A percentile compares a stretch with the other conserved stretches of the same genome.
Evolutionary conservation across 768 basidiomycete genomes (phyloP).

Genomic region (Lactifluus piperatus): DNA sequence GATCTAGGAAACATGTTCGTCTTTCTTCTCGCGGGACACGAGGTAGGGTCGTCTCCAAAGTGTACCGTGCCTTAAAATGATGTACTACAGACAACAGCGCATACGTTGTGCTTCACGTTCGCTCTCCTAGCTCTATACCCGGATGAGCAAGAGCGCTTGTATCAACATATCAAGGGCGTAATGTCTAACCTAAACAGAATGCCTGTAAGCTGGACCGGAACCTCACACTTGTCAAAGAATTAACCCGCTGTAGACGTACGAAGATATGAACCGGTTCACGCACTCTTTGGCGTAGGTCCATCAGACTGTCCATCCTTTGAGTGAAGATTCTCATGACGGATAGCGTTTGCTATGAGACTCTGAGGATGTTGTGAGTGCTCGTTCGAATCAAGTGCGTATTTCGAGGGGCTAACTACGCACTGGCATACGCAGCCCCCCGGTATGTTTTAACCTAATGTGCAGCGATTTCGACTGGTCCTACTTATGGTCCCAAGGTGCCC

Average conservation of each 20-base stretch:
- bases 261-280: conserved; percentile 20
- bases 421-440: conserved; percentile 9
- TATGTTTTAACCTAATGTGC: not conserved
- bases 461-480: not conserved
- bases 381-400: not conserved
- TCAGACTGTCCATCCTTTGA: not conserved
- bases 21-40: conserved; percentile 31
- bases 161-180: conserved; percentile 28
- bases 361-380: conserved; percentile 31
- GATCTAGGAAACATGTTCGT: conserved; percentile 26
- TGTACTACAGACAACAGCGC: conserved; percentile 29
- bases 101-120: conserved; percentile 32
- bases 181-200: conserved; percentile 25
- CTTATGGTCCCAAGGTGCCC: conserved; percentile 32
- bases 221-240: not conserved
- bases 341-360: conserved; percentile 43
- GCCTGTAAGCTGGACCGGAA: not conserved
- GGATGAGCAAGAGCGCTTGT: conserved; percentile 35
- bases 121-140: conserved; percentile 35
- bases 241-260: conserved; percentile 17
- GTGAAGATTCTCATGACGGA: not conserved
- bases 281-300: conserved; percentile 15
- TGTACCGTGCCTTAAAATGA: not conserved
- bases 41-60: conserved; percentile 14
- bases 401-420: not conserved